Base-by-base conservation (phyloP, 2,329 filamentous ascomycete genomes). In the Alternaria novae-zelandiae region DNA sequence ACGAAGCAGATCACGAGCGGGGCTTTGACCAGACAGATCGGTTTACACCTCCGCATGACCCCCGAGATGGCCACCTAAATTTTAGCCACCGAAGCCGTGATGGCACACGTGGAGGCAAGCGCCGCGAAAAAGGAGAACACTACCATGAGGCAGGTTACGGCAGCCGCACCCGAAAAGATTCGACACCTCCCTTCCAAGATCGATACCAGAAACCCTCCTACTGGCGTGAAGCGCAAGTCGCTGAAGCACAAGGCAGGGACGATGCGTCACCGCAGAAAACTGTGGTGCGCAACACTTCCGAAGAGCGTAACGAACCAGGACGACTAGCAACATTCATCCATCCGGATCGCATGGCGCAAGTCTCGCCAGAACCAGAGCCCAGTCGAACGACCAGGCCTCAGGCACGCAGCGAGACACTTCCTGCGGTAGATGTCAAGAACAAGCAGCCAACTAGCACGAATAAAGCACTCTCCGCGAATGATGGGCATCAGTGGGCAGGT, bases 401-500 rank as follows among this genome's bases (percentile, higher is more conserved):
- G 32, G 36, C 25, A 20, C 30, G 47, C 4, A 45, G 21, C 10
- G 21, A 20, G 7, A 4, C 9, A 7, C 7, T 25, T 15, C 5
- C n/a, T n/a, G 13, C 4, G 10, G 12, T 20, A 17, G 25, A 45
- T 12, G 15, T 23, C 6, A 44, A 12, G 12, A 26, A 12, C 0
- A 32, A 15, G n/a, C 23, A 59, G 4, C 28, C 8, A 30, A 7
- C 17, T 13, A 5, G 23, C 30, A 17, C 41, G 11, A 26, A 46
- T 3, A 46, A 15, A 8, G 50, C 32, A 25, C 44, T 45, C 13
- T 45, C 53, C 2, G 53, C 20, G 12, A 36, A 54, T 3, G 60
- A 49, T 15, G 60, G 56, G n/a, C 60, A 50, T 15, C 53, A 60
- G 44, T 51, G 53, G 63, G 32, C 13, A 12, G 59, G 21, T 17